These are phyloP conservation scores for Alternaria rosae DNA, from an alignment of 2,329 filamentous ascomycete species.

Conservation along the genomic window DNA sequence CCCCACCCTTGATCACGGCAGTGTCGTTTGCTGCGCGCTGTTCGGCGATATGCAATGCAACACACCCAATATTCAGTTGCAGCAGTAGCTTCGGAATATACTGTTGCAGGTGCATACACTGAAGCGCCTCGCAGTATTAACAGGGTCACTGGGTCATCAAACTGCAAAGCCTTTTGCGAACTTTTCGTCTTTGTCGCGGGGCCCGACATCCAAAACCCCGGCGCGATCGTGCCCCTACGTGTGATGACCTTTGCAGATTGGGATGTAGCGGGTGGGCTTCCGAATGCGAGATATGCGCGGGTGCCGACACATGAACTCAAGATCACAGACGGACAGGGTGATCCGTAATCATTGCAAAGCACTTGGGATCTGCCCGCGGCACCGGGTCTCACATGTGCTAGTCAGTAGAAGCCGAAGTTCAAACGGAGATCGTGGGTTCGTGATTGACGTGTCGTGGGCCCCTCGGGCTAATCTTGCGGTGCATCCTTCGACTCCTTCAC, in stretches of 20 bases:
- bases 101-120: slow-evolving; percentile 22
- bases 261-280: slow-evolving; percentile 9
- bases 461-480: slow-evolving; percentile 14
- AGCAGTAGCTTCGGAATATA: slow-evolving; percentile 34
- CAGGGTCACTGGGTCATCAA: slow-evolving; percentile 4
- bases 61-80: slow-evolving; percentile 26
- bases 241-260: slow-evolving; percentile 12
- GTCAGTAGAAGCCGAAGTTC: slow-evolving; percentile 25
- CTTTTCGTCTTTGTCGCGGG: slow-evolving; percentile 1
- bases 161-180: background rate
- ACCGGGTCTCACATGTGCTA: slow-evolving; percentile 20
- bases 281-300: slow-evolving; percentile 13
- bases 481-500: slow-evolving; percentile 13
- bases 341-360: slow-evolving; percentile 7
- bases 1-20: slow-evolving; percentile 6
- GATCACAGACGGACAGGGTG: slow-evolving; percentile 9
- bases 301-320: slow-evolving; percentile 12
- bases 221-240: slow-evolving; percentile 3
- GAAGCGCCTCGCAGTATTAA: background rate
- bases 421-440: slow-evolving; percentile 24
- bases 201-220: slow-evolving; percentile 2
- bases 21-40: slow-evolving; percentile 5
- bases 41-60: slow-evolving; percentile 16
- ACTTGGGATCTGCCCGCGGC: slow-evolving; percentile 19
- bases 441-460: slow-evolving; percentile 22